Evolutionary conservation across 139 green algal species (phyloP).

Genomic region (Haematococcus sp.): DNA sequence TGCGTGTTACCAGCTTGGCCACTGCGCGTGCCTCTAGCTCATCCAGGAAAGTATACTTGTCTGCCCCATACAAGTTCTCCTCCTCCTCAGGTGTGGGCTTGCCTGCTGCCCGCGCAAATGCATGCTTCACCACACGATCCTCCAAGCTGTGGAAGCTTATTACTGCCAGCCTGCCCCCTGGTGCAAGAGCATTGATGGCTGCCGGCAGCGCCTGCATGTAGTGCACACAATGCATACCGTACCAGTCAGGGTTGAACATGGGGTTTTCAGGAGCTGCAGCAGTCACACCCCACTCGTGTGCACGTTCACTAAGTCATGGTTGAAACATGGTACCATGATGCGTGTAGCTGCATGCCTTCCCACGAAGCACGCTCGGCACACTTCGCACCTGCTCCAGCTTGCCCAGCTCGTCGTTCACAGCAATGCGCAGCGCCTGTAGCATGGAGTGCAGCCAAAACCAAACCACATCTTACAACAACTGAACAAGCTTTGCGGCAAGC

Average conservation of each 20-base stretch:
- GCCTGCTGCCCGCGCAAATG: constrained; percentile 68
- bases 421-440: constrained; percentile 91
- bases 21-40: constrained; percentile 7
- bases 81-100: constrained; percentile 44
- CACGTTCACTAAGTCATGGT: no score
- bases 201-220: constrained; percentile 35
- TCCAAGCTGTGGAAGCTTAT: constrained; percentile 97
- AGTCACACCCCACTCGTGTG: no score
- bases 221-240: neutral
- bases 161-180: constrained; percentile 77
- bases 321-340: no score
- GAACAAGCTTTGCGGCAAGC: no score
- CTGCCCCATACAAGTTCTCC: constrained; percentile 23
- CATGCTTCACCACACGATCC: constrained; percentile 90
- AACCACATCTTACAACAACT: no score
- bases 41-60: constrained; percentile 29
- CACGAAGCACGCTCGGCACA: neutral
- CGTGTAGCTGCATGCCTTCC: no score
- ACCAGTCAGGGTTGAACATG: no score
- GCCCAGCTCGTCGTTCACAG: constrained; percentile 91
- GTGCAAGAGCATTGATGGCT: constrained; percentile 43
- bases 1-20: constrained; percentile 45
- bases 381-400: constrained; percentile 49
- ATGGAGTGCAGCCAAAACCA: no score
- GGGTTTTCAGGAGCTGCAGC: no score